Evolutionary conservation across 441 rosid genomes (phyloP).

Genomic region (Adansonia grandidieri): DNA sequence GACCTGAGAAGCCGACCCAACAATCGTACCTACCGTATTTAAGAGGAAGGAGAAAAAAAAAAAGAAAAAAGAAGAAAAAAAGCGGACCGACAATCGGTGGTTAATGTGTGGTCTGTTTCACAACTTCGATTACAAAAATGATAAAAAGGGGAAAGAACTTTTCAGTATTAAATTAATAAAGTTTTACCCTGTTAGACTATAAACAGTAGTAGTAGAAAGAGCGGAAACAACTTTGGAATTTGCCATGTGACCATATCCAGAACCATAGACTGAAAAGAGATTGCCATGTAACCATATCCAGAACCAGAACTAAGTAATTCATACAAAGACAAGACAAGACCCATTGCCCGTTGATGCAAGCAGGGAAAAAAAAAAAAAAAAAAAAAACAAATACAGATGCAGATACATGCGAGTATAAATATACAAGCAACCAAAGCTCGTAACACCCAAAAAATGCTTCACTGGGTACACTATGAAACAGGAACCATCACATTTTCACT

Average conservation of each 20-base stretch:
- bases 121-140: no score
- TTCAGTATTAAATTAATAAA: no score
- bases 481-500: constrained; percentile 25
- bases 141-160: no score
- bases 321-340: neutral
- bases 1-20: no score
- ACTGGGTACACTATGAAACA: neutral
- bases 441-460: neutral
- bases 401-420: neutral
- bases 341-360: neutral
- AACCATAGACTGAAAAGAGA: neutral
- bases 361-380: neutral
- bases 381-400: neutral
- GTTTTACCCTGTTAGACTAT: no score
- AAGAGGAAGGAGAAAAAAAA: no score
- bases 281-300: neutral
- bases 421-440: constrained; percentile 23
- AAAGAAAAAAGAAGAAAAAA: no score
- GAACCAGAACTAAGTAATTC: neutral
- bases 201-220: no score
- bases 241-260: neutral
- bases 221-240: neutral
- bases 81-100: no score
- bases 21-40: no score
- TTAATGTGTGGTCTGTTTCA: no score